phyloP scores from a whole-genome alignment of 495 filamentous ascomycete genomes.

The Aspergillus panamensis region DNA sequence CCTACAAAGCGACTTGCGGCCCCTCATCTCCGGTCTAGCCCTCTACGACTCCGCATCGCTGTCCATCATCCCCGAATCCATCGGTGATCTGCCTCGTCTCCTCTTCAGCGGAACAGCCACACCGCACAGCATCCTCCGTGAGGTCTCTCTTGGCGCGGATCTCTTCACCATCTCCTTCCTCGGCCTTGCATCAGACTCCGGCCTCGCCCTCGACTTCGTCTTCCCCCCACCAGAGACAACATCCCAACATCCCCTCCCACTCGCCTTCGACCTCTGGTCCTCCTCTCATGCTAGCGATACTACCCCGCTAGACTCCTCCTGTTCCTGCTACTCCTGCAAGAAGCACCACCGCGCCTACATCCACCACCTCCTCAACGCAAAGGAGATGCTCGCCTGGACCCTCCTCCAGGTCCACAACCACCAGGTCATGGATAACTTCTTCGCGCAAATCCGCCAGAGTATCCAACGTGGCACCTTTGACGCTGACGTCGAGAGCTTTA shows the following conservation, averaged over 20 bases:
- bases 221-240: conserved; percentile 51
- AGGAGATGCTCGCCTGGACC: conserved; percentile 96
- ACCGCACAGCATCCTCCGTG: conserved; percentile 72
- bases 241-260: conserved; percentile 36
- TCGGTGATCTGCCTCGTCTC: conserved; percentile 64
- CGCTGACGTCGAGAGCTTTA: conserved; percentile 53
- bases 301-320: conserved; percentile 54
- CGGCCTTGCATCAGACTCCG: conserved; percentile 70
- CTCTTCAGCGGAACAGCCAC: conserved; percentile 62
- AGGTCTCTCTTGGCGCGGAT: conserved; percentile 74
- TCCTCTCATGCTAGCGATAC: conserved; percentile 53
- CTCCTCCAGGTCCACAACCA: conserved; percentile 90
- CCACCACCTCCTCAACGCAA: conserved; percentile 78
- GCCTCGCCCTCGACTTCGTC: conserved; percentile 76
- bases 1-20: conserved; percentile 51
- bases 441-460: conserved; percentile 59
- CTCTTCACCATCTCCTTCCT: conserved; percentile 74
- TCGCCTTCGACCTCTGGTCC: conserved; percentile 77
- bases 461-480: conserved; percentile 64
- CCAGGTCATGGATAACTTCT: conserved; percentile 67
- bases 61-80: conserved; percentile 54
- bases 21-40: conserved; percentile 69
- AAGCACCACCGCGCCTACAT: conserved; percentile 83
- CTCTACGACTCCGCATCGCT: conserved; percentile 74
- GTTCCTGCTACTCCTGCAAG: conserved; percentile 79